Base-by-base conservation (phyloP, 1,139 yeast genomes). In the Diutina rugosa region DNA sequence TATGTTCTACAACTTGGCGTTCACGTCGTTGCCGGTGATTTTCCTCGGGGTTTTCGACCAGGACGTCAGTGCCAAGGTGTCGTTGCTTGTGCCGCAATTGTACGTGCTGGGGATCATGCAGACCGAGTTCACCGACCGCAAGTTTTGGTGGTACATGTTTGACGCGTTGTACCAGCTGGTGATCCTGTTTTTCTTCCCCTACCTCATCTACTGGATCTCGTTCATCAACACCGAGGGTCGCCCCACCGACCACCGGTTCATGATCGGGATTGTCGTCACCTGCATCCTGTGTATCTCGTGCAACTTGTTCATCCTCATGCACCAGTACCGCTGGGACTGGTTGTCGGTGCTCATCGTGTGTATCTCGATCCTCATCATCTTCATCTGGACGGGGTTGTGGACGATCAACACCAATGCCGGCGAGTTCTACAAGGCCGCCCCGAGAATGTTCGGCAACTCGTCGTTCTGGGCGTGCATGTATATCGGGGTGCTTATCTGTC, bases 301-400 rank as follows among this genome's bases (percentile, higher is more conserved):
- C 71, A 89, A 93, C 68, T 63, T 82, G 14, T 91, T 87, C 72
- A 84, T 93, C 56, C 66, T 90, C 64, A 70, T 87, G 62, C 96
- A 90, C 67, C 96, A 90, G 70, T 83, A 83, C 67, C 79, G 96
- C 66, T 93, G 99, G 99, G 99, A 93, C 71, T 90, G 96, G 95
- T 72, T 90, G 57, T 82, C 91, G 4, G 63, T 78, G 21, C 66
- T 87, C 56, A 78, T 89, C 64, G 80, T 82, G 58, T 72, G 73
- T 9, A 65, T 91, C 51, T 87, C 96, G 7, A 79, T 83, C 57
- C 65, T 90, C 58, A 65, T 90, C 55, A 76, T 90, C 55, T 87
- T 82, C 68, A 84, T 82, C 58, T 91, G 98, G 97, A 84, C 97
- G 0, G 97, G 97, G 55, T 76, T 91, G 55, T 93, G 97, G 91